These are phyloP conservation scores for Kuraishia hungarica DNA, from an alignment of 805 yeast genomes.

Conservation along the genomic window DNA sequence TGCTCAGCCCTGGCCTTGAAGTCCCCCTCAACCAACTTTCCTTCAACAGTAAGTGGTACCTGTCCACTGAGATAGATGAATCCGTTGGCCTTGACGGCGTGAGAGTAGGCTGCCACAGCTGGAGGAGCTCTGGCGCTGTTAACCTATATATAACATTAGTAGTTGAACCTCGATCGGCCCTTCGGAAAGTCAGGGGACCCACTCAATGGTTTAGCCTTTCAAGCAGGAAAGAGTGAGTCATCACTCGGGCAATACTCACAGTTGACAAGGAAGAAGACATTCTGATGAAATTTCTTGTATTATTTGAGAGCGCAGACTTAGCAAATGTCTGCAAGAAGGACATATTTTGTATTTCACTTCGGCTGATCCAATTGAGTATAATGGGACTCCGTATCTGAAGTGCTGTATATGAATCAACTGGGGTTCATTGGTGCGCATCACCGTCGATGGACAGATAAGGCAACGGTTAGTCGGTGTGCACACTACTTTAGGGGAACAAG, in stretches of 20 bases:
- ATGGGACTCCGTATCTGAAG: background rate
- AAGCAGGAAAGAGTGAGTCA: background rate
- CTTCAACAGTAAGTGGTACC: slow-evolving; percentile 81
- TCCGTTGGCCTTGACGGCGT: slow-evolving; percentile 89
- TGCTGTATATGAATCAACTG: background rate
- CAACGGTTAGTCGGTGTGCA: background rate
- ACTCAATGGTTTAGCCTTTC: background rate
- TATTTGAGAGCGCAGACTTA: background rate
- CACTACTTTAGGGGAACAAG: background rate
- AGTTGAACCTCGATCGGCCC: background rate
- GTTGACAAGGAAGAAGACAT: slow-evolving; percentile 1
- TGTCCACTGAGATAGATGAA: slow-evolving; percentile 92
- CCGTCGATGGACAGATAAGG: background rate
- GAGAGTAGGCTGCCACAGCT: slow-evolving; percentile 95
- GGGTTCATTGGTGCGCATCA: background rate
- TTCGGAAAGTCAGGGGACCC: background rate
- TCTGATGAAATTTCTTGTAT: background rate
- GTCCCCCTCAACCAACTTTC: slow-evolving; percentile 69
- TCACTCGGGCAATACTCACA: background rate
- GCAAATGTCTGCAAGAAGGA: background rate
- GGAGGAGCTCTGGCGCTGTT: slow-evolving; percentile 80
- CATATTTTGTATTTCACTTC: background rate
- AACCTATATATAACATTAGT: slow-evolving; percentile 25
- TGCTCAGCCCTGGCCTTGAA: slow-evolving; percentile 75
- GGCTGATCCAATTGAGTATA: background rate